Percentiles rank a stretch among this genome's conserved stretches.
Conservation (phyloP, 768 basidiomycete species). For the Suillus bovinus region DNA sequence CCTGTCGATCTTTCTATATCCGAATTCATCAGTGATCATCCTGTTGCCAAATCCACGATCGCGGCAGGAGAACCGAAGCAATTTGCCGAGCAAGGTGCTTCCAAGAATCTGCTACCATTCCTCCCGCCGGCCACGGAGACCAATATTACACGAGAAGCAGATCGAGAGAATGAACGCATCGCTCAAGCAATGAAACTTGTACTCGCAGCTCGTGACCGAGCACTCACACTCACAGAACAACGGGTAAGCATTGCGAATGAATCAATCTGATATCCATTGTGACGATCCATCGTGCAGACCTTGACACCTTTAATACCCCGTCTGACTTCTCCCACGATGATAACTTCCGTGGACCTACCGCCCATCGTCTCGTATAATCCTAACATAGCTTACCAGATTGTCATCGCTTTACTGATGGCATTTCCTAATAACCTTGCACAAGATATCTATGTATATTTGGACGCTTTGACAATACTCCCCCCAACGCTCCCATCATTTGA, state of each 20-base stretch:
- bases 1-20: conserved; percentile 18
- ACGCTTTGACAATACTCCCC: conserved; percentile 64
- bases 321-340: conserved; percentile 47
- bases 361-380: conserved; percentile 69
- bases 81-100: conserved; percentile 10
- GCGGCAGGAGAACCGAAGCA: conserved; percentile 8
- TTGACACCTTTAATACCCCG: conserved; percentile 50
- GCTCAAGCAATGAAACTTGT: conserved; percentile 68
- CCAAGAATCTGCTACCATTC: conserved; percentile 5
- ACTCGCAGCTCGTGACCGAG: conserved; percentile 67
- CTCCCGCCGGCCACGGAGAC: conserved; percentile 11
- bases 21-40: conserved; percentile 17
- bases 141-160: conserved; percentile 47
- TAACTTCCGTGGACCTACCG: conserved; percentile 68
- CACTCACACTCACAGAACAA: conserved; percentile 74
- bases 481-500: conserved; percentile 76
- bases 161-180: conserved; percentile 56
- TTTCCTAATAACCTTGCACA: conserved; percentile 28
- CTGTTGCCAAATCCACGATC: conserved; percentile 12
- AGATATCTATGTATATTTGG: conserved; percentile 53
- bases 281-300: conserved; percentile 35
- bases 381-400: conserved; percentile 65
- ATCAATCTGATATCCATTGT: neutral
- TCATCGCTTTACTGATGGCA: conserved; percentile 55
- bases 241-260: conserved; percentile 41